Percentiles rank a stretch among this genome's conserved stretches.
These are phyloP conservation scores for Irpex rosettiformis DNA, from an alignment of 1,284 basidiomycete genomes.

Conservation along the genomic window DNA sequence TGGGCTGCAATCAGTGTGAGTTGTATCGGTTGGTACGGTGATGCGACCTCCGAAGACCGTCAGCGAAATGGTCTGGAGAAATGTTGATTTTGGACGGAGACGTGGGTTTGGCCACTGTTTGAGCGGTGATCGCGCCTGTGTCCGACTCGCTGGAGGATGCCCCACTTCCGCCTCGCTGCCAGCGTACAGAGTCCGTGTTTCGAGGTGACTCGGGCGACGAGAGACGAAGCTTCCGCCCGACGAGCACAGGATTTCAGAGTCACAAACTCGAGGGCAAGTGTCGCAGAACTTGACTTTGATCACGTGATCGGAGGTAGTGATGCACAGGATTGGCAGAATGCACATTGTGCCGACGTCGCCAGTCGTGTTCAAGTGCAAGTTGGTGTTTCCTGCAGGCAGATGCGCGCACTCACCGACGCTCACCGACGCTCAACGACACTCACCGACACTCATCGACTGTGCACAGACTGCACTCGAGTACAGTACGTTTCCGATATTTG, in stretches of 20 bases:
- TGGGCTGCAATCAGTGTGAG: neutral
- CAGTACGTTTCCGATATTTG: constrained; percentile 13
- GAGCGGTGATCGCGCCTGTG: neutral
- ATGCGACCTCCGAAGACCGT: neutral
- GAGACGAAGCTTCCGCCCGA: neutral
- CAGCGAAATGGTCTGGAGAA: neutral
- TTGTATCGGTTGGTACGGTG: neutral
- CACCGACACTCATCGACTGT: too few species aligned
- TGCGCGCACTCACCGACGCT: too few species aligned
- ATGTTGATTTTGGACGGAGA: neutral
- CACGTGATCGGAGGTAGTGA: constrained; percentile 1
- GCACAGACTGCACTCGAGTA: too few species aligned
- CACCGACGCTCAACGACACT: too few species aligned
- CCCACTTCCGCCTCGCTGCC: neutral
- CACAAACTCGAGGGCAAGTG: neutral
- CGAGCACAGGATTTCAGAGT: neutral
- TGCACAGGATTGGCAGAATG: neutral
- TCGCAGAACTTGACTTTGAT: neutral
- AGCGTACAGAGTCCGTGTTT: neutral
- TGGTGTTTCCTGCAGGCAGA: constrained; percentile 13
- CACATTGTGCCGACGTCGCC: too few species aligned
- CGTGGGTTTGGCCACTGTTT: neutral
- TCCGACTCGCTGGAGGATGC: neutral
- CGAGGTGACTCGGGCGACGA: neutral
- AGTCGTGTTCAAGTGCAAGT: too few species aligned